Evolutionary conservation across 2,329 filamentous ascomycete species (phyloP).

Genomic region (Fusarium poae): DNA sequence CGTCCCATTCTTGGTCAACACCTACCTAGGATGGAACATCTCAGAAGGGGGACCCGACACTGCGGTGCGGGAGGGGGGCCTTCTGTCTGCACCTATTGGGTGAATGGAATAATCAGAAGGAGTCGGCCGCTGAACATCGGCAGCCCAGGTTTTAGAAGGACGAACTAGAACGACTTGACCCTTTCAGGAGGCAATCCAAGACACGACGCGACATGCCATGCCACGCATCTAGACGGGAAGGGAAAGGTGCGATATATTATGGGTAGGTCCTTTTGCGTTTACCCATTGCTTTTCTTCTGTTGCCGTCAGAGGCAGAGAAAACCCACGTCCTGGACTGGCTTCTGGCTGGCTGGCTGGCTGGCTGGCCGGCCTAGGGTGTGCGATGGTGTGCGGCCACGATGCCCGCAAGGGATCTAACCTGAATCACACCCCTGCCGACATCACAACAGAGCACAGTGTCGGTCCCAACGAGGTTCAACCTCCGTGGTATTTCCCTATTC

Average conservation of each 20-base stretch:
- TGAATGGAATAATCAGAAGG: background rate
- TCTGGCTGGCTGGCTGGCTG: background rate
- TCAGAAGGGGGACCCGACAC: slow-evolving; percentile 25
- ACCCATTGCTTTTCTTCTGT: slow-evolving; percentile 7
- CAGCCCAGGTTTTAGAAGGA: slow-evolving; percentile 26
- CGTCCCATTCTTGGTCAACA: slow-evolving; percentile 3
- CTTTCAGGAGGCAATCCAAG: slow-evolving; percentile 31
- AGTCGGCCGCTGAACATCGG: slow-evolving; percentile 34
- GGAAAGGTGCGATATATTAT: slow-evolving; percentile 37
- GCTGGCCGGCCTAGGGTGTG: slow-evolving; percentile 14
- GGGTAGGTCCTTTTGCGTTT: slow-evolving; percentile 36
- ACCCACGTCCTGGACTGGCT: slow-evolving; percentile 3
- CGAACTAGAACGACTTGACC: slow-evolving; percentile 22
- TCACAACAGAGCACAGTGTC: slow-evolving; percentile 33
- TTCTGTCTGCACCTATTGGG: background rate
- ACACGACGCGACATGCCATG: slow-evolving; percentile 18
- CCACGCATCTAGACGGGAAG: slow-evolving; percentile 43
- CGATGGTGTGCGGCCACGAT: slow-evolving; percentile 27
- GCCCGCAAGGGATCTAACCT: slow-evolving; percentile 40
- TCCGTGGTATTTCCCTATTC: slow-evolving; percentile 45
- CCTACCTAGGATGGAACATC: background rate
- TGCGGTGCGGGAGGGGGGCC: slow-evolving; percentile 23
- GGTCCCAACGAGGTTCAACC: slow-evolving; percentile 32
- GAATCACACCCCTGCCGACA: slow-evolving; percentile 32
- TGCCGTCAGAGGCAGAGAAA: slow-evolving; percentile 21